phyloP scores from a whole-genome alignment of 2,329 filamentous ascomycete genomes.

The Aspergillus cejpii region DNA sequence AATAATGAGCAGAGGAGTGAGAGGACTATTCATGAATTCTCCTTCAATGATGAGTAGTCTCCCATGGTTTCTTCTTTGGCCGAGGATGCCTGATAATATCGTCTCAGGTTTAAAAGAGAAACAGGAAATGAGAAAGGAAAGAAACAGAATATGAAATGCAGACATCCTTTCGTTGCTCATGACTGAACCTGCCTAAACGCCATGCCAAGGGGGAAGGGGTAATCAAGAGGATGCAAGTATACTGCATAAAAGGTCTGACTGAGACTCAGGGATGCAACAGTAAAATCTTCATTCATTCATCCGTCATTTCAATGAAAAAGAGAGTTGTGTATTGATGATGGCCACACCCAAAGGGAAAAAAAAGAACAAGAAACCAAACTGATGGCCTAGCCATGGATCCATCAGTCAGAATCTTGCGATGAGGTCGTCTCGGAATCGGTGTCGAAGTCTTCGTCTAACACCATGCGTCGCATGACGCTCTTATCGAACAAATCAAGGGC shows the following conservation, averaged over 20 bases:
- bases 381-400: not conserved
- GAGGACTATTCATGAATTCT: too few relatives aligned
- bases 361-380: not conserved
- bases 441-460: slow-evolving; percentile 64
- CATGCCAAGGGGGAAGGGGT: slow-evolving; percentile 5
- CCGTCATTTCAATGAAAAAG: not conserved
- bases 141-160: slow-evolving; percentile 7
- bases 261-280: slow-evolving; percentile 1
- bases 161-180: slow-evolving; percentile 15
- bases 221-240: not conserved
- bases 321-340: not conserved
- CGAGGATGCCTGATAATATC: too few relatives aligned
- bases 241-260: slow-evolving; percentile 3
- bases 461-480: slow-evolving; percentile 72
- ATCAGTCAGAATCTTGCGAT: slow-evolving; percentile 21
- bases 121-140: not conserved
- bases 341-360: not conserved
- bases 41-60: too few relatives aligned
- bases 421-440: slow-evolving; percentile 29
- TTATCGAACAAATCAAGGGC: slow-evolving; percentile 94
- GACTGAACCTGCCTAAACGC: slow-evolving; percentile 11
- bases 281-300: not conserved
- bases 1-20: too few relatives aligned
- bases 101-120: not conserved
- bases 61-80: too few relatives aligned